Percentiles rank a stretch among this genome's conserved stretches.
Conservation (phyloP, 2,329 filamentous ascomycete genomes). For the Trichoderma semiorbis region DNA sequence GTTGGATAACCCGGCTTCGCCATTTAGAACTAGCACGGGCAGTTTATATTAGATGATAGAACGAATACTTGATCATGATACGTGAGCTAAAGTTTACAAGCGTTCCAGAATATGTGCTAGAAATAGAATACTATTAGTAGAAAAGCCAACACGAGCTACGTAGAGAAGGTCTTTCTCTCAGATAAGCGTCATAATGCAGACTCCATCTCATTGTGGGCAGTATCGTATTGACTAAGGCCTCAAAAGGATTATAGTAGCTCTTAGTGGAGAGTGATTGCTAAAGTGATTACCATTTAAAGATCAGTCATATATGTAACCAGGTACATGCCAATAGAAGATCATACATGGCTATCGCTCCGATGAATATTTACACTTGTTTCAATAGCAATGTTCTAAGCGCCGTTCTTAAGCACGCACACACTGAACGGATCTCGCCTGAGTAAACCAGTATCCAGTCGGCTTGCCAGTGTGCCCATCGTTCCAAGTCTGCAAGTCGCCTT, state of each 20-base stretch:
- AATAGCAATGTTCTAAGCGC: neutral
- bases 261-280: neutral
- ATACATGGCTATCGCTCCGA: neutral
- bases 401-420: neutral
- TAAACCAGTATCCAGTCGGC: conserved; percentile 1
- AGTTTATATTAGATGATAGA: neutral
- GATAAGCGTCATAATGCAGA: too few relatives aligned
- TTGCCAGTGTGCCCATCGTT: neutral
- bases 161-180: neutral
- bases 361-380: neutral
- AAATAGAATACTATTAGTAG: too few relatives aligned
- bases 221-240: neutral
- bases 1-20: too few relatives aligned
- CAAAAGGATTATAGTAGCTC: neutral
- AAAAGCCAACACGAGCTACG: neutral
- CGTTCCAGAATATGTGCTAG: too few relatives aligned
- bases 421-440: neutral
- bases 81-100: neutral
- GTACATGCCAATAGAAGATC: neutral
- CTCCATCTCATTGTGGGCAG: neutral
- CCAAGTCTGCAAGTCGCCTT: neutral
- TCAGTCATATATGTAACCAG: neutral
- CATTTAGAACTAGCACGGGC: too few relatives aligned
- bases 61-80: neutral
- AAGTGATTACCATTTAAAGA: neutral